These are phyloP conservation scores for Lavandula angustifolia DNA, from an alignment of 257 asterid genomes.

Conservation along the genomic window DNA sequence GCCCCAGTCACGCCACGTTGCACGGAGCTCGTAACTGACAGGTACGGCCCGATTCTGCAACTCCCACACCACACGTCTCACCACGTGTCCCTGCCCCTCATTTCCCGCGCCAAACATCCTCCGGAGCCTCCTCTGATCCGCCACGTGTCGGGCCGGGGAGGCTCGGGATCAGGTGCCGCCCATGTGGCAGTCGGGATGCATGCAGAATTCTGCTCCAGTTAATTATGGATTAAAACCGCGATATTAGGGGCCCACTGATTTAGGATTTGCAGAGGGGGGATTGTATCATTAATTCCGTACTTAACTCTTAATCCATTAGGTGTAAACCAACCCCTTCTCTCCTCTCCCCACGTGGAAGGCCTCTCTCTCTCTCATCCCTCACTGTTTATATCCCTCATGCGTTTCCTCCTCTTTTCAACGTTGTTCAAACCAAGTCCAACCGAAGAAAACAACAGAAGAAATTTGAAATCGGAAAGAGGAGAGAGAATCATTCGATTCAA, in stretches of 20 bases:
- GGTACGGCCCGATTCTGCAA: constrained; percentile 29
- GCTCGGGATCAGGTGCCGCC: constrained; percentile 29
- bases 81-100: constrained; percentile 42
- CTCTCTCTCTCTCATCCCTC: constrained; percentile 19
- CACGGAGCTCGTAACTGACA: constrained; percentile 23
- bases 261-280: constrained; percentile 28
- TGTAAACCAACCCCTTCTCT: constrained; percentile 37
- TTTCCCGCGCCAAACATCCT: constrained; percentile 15
- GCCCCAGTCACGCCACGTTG: constrained; percentile 29
- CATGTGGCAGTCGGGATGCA: constrained; percentile 38
- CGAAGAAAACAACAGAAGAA: neutral
- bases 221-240: constrained; percentile 13
- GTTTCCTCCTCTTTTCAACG: neutral
- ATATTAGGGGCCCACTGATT: constrained; percentile 36
- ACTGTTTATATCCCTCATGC: constrained; percentile 1
- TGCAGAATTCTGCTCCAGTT: constrained; percentile 25
- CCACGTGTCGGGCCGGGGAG: constrained; percentile 32
- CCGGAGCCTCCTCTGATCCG: neutral
- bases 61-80: constrained; percentile 1
- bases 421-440: constrained; percentile 40
- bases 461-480: neutral
- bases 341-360: constrained; percentile 53
- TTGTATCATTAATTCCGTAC: constrained; percentile 29
- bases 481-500: neutral
- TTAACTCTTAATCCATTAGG: constrained; percentile 44